phyloP scores from a whole-genome alignment of 345 rosid genomes.

The Salix koriyanagi region DNA sequence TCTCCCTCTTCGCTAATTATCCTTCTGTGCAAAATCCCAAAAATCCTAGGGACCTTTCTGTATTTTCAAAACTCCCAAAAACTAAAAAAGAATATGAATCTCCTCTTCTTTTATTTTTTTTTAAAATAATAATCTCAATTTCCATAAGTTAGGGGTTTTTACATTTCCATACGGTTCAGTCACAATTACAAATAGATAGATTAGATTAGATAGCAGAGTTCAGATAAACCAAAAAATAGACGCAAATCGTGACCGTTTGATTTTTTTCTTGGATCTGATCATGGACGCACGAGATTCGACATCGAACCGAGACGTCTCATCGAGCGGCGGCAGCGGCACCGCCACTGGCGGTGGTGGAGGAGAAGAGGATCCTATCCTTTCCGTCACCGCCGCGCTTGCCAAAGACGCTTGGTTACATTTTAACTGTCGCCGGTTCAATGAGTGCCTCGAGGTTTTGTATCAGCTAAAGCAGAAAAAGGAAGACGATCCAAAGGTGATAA shows the following conservation, averaged over 20 bases:
- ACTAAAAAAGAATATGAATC: background rate
- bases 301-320: slow-evolving; percentile 11
- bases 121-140: background rate
- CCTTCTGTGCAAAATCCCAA: slow-evolving; percentile 9
- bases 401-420: slow-evolving; percentile 67
- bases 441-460: slow-evolving; percentile 61
- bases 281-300: slow-evolving; percentile 30
- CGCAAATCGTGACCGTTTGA: background rate
- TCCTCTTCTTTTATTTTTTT: background rate
- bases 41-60: background rate
- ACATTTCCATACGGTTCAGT: background rate
- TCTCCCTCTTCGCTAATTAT: background rate
- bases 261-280: slow-evolving; percentile 20
- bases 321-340: slow-evolving; percentile 1
- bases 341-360: background rate
- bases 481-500: slow-evolving; percentile 74
- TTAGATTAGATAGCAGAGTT: background rate
- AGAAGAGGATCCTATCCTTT: slow-evolving; percentile 25
- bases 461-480: slow-evolving; percentile 62
- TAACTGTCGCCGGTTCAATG: slow-evolving; percentile 65
- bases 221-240: background rate
- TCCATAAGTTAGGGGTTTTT: background rate
- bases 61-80: background rate
- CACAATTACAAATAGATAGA: background rate
- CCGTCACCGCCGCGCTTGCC: slow-evolving; percentile 47